phyloP scores from a whole-genome alignment of 2,329 filamentous ascomycete species.

The Berkeleyomyces basicola region DNA sequence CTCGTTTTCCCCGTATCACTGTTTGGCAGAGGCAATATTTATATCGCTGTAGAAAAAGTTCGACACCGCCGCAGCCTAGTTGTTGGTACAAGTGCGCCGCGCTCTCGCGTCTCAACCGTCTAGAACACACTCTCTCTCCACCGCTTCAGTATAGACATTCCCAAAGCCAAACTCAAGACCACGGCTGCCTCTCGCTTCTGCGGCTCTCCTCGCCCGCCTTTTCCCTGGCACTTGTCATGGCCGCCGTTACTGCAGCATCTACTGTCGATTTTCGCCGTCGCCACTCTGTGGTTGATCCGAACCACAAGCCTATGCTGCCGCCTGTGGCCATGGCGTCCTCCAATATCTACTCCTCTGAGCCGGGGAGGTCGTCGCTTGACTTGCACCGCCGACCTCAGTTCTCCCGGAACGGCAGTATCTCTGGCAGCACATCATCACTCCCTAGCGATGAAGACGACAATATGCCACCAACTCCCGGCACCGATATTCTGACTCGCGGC shows the following conservation, averaged over 20 bases:
- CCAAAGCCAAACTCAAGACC: neutral
- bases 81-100: neutral
- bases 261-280: constrained; percentile 9
- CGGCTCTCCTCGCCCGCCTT: neutral
- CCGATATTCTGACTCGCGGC: constrained; percentile 28
- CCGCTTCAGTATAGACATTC: neutral
- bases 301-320: constrained; percentile 4
- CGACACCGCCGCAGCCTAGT: neutral
- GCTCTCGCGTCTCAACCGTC: neutral
- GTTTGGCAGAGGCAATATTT: neutral
- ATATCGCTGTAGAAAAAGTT: neutral
- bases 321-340: constrained; percentile 13
- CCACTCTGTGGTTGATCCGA: constrained; percentile 11
- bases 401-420: constrained; percentile 12
- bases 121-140: neutral
- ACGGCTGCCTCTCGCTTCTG: neutral
- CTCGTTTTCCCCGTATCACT: constrained; percentile 8
- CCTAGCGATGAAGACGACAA: constrained; percentile 18
- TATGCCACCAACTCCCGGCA: constrained; percentile 24
- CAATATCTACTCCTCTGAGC: constrained; percentile 10
- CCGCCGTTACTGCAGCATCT: constrained; percentile 6
- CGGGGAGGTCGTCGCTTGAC: constrained; percentile 5
- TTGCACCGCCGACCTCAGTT: constrained; percentile 9
- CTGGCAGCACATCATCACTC: constrained; percentile 11
- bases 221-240: constrained; percentile 9